Percentiles rank a stretch among this genome's conserved stretches.
These are phyloP conservation scores for Hericium erinaceus DNA, from an alignment of 768 basidiomycete species.

Conservation along the genomic window DNA sequence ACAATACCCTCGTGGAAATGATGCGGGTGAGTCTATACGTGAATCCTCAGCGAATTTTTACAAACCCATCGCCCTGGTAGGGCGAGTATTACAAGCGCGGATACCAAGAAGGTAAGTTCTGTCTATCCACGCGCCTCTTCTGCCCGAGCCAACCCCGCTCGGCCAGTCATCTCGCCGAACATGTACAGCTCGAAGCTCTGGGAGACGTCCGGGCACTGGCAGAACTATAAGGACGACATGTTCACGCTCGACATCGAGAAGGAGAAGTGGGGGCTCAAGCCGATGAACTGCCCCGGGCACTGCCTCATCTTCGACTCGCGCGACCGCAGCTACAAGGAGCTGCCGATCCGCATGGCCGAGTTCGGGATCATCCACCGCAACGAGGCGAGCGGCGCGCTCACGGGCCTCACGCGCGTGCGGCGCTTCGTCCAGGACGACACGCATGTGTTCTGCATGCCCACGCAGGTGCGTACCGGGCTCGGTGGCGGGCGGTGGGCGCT, in stretches of 20 bases:
- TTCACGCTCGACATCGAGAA: constrained; percentile 92
- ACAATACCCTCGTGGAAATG: constrained; percentile 85
- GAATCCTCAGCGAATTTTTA: constrained; percentile 1
- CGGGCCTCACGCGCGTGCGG: constrained; percentile 87
- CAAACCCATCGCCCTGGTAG: constrained; percentile 27
- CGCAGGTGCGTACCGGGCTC: constrained; percentile 44
- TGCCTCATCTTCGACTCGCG: constrained; percentile 92
- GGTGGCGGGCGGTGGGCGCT: not conserved
- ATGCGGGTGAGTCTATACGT: constrained; percentile 60
- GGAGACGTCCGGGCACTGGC: constrained; percentile 98
- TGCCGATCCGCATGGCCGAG: constrained; percentile 96
- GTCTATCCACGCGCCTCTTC: not conserved
- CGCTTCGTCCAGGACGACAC: constrained; percentile 98
- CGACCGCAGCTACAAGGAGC: constrained; percentile 89
- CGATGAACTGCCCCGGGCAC: constrained; percentile 99
- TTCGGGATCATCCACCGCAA: constrained; percentile 97
- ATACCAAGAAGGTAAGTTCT: constrained; percentile 74
- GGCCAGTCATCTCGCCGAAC: constrained; percentile 88
- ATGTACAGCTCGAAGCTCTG: constrained; percentile 95
- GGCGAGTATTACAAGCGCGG: constrained; percentile 91
- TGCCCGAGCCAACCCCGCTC: not conserved
- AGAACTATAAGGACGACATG: constrained; percentile 98
- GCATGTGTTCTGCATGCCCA: constrained; percentile 95
- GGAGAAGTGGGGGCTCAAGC: constrained; percentile 92
- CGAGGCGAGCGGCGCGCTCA: constrained; percentile 90